Percentiles rank a stretch among this genome's conserved stretches.
phyloP scores from a whole-genome alignment of 176 grass and related monocot species.

The Zoysia pacifica region DNA sequence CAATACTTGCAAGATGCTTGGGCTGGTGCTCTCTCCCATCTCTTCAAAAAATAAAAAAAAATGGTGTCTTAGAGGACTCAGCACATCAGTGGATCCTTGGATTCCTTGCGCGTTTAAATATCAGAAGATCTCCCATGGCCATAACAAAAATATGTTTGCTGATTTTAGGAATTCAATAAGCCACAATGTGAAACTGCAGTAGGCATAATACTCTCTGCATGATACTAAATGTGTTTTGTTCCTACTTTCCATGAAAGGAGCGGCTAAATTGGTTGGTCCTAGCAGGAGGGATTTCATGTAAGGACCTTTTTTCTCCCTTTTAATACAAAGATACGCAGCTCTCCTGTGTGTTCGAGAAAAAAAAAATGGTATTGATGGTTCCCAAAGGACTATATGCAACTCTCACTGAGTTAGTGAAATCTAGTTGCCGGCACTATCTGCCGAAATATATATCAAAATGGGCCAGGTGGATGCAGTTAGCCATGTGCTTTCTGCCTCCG shows the following conservation, averaged over 20 bases:
- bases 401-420: neutral
- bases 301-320: too few species aligned
- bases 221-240: neutral
- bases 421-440: neutral
- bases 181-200: neutral
- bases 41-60: slow-evolving; percentile 42
- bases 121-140: neutral
- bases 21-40: slow-evolving; percentile 29
- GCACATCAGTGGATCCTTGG: neutral
- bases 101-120: neutral
- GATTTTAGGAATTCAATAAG: slow-evolving; percentile 9
- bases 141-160: slow-evolving; percentile 1
- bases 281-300: too few species aligned
- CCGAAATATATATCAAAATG: neutral
- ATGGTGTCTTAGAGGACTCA: slow-evolving; percentile 40
- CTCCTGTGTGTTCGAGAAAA: too few species aligned
- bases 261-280: neutral
- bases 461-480: neutral
- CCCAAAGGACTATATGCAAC: neutral
- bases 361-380: neutral
- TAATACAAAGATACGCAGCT: too few species aligned
- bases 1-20: slow-evolving; percentile 79
- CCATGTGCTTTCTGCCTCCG: neutral
- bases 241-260: neutral
- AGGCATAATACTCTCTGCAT: neutral